Evolutionary conservation across 2,329 filamentous ascomycete genomes (phyloP), one percentile per base, ranked within the genome.

Genomic region (Thelonectria discophora): DNA sequence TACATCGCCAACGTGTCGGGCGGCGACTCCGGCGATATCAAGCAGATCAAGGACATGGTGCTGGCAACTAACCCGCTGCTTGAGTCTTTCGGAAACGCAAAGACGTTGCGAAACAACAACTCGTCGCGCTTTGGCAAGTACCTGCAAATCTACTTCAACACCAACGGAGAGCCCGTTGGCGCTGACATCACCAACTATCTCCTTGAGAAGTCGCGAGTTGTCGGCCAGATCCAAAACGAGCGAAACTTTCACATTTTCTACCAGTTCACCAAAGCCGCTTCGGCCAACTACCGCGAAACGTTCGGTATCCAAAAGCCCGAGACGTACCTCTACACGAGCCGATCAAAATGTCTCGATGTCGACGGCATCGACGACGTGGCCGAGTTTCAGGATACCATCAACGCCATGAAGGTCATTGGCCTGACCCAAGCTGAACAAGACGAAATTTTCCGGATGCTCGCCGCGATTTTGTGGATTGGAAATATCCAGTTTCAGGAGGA

Each of bases 161-260:
- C 85, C 40, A 87, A 92, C 66, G 94, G 94, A 67, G 94, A 98
- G 78, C 95, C 95, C 0, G 90, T 97, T 11, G 95, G 95, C 72
- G 95, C 95, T 63, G 95, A 97, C 77, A 97, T 99, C 78, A 97
- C 94, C 74, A 99, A 99, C 78, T 99, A 99, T 74, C 84, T 99
- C 21, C 84, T 99, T 55, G 95, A 99, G 77, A 98, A 98, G 83
- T 90, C 92, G 49, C 87, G 95, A 80, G 95, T 99, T 17, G 93
- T 97, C 10, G 93, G 94, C 15, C 95, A 98, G 81, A 98, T 98
- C 70, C 84, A 82, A 60, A 97, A 97, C 76, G 95, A 99, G 84
- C 88, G 95, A 70, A 98, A 97, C 80, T 99, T 99, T 78, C 95
- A 99, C 80, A 98, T 99, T 73, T 99, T 99, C 78, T 99, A 99